Conservation (phyloP, 2,329 filamentous ascomycete genomes). For the Cladosporium sp. region DNA sequence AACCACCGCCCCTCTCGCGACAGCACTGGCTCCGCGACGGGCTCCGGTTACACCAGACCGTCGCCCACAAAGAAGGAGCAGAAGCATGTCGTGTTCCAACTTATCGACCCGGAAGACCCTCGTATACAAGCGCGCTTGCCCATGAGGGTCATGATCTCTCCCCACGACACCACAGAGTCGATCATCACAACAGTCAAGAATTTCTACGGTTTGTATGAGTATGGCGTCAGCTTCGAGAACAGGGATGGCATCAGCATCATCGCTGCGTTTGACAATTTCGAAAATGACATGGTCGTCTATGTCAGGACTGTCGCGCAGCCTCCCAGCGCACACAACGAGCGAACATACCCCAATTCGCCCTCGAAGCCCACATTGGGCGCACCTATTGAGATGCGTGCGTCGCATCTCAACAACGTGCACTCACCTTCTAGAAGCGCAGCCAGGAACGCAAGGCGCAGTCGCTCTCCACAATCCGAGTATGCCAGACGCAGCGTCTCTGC, state of each 20-base stretch:
- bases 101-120: conserved; percentile 47
- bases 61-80: conserved; percentile 37
- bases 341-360: conserved; percentile 36
- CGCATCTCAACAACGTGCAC: conserved; percentile 56
- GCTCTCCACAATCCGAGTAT: conserved; percentile 64
- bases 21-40: conserved; percentile 17
- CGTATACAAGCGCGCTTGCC: conserved; percentile 61
- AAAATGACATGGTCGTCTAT: conserved; percentile 86
- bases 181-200: conserved; percentile 99
- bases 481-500: conserved; percentile 75
- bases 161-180: conserved; percentile 93
- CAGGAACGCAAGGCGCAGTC: conserved; percentile 70
- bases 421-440: conserved; percentile 66
- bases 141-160: conserved; percentile 87
- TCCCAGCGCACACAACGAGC: conserved; percentile 19
- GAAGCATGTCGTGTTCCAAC: conserved; percentile 76
- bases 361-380: conserved; percentile 58
- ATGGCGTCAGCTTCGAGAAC: conserved; percentile 92
- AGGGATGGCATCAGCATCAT: conserved; percentile 85
- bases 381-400: conserved; percentile 60
- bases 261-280: conserved; percentile 92
- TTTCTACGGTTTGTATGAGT: conserved; percentile 93
- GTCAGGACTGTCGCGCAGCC: conserved; percentile 54
- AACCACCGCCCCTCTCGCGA: conserved; percentile 5
- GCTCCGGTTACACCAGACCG: conserved; percentile 18